phyloP scores from a whole-genome alignment of 805 yeast species.

The Hanseniaspora vineae region DNA sequence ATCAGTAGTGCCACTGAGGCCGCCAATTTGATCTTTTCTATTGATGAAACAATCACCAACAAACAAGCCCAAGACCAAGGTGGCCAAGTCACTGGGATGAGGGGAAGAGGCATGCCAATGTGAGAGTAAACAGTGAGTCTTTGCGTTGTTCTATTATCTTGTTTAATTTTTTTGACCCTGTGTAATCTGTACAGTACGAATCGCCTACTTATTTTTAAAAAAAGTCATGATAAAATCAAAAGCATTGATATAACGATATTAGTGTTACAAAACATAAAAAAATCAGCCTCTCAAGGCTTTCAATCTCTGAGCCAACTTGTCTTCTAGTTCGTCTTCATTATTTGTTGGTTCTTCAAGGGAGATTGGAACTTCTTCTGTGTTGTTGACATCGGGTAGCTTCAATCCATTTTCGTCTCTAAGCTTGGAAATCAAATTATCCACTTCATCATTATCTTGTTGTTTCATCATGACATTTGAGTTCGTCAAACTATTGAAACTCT shows the following conservation, averaged over 20 bases:
- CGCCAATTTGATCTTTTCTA: conserved; percentile 81
- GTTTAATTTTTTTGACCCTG: conserved; percentile 1
- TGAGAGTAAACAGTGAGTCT: conserved; percentile 11
- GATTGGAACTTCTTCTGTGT: conserved; percentile 91
- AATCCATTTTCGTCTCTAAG: conserved; percentile 4
- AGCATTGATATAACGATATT: not conserved
- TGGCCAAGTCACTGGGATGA: conserved; percentile 27
- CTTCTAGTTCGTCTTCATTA: conserved; percentile 62
- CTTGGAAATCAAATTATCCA: conserved; percentile 4
- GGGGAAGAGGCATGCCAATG: conserved; percentile 63
- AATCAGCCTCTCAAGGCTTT: conserved; percentile 57
- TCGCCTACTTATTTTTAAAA: no score
- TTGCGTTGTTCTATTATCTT: conserved; percentile 1
- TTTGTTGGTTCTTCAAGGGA: conserved; percentile 43
- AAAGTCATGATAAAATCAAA: not conserved
- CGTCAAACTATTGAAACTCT: conserved; percentile 3
- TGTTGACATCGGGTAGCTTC: conserved; percentile 56
- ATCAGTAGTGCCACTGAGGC: conserved; percentile 94
- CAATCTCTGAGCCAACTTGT: conserved; percentile 72
- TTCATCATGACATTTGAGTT: conserved; percentile 4
- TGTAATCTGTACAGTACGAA: not conserved
- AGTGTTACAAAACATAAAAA: no score
- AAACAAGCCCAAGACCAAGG: conserved; percentile 35
- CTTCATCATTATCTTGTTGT: conserved; percentile 5
- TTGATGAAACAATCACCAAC: conserved; percentile 84